Base-by-base conservation (phyloP, 345 rosid genomes). In the Lagerstroemia speciosa region DNA sequence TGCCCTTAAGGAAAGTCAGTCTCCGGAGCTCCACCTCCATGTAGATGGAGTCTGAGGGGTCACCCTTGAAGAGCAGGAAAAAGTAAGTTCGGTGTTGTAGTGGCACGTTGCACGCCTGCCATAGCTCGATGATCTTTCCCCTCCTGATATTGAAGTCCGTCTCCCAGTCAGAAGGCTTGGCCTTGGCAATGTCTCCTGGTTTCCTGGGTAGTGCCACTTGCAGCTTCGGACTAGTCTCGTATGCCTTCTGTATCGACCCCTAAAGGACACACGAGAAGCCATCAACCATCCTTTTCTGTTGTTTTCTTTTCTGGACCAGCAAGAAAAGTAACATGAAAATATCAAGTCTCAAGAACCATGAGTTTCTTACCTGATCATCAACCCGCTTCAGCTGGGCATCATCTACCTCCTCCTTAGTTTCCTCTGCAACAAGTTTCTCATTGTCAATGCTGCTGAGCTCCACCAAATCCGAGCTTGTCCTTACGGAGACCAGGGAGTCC, bases 21-120 rank as follows among this genome's bases (percentile, higher is more conserved):
- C 72, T 41, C 16, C 69, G 45, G 3, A 71, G 75, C 66, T 75
- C 63, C 6, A 67, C 72, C 58, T 75, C 31, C 72, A 71, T 26
- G 70, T 67, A 75, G 32, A 75, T 29, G 2, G 71, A 14, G 27
- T 75, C 72, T 0, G 74, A 62, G 14, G 63, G 72, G 24, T 75
- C 69, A 0, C 75, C 75, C 34, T 46, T 53, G 30, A 53, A 71
- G 11, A 67, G 41, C 40, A 76, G 69, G 68, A 61, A 63, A 27
- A 76, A 71, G 14, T 67, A 19, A 41, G 69, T 32, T 36, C 78
- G 22, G 0, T 71, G 72, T 11, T 62, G n/a, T 9, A 75, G 31
- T 0, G 75, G 58, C 38, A 63, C 31, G 24, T 52, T 32, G 58
- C 78, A 71, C n/a, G 50, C 40, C 12, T 67, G 30, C 66, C 78